Base-by-base conservation (phyloP, 768 basidiomycete genomes). In the Termitomyces sp. region DNA sequence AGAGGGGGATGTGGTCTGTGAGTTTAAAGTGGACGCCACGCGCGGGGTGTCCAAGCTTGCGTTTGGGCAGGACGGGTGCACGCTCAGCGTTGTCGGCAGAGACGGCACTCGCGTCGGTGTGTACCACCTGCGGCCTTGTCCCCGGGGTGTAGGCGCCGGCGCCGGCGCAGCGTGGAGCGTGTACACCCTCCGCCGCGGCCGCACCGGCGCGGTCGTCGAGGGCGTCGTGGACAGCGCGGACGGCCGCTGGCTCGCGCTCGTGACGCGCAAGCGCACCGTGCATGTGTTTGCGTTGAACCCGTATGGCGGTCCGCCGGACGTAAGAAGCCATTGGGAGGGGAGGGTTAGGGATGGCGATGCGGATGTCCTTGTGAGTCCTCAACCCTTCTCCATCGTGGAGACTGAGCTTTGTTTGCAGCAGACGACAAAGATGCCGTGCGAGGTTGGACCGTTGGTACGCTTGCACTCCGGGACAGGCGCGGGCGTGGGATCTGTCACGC, bases 201-300 rank as follows among this genome's bases (percentile, higher is more conserved):
- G 81, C 26, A 90, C 89, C n/a, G 75, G 77, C 3, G 89, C 85
- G 5, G 70, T 81, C 5, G 79, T 93, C 14, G 82, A 85, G 53
- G 70, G 70, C 13, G 70, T 87, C 13, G 72, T 70, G 26, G 84
- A 82, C 79, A 76, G 77, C 7, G 54, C 60, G 8, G 86, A 87
- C 63, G 86, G 85, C 14, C 69, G 85, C 36, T 92, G 88, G 87
- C 68, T 84, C 18, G 90, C 83, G 3, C 69, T 91, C 36, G 81
- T 78, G n/a, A 90, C 86, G 39, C 65, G 74, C 65, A 84, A 84
- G 62, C 69, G 83, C 56, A 88, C 83, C 0, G 70, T 86, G 22
- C 90, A 93, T 70, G 71, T 92, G 0, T 93, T 91, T 65, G 82
- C 86, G 8, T 74, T 86, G 8, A 88, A 92, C 67, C 90, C 90